Conservation (phyloP, 352 stramenopile species). For the Pythium volutum region DNA sequence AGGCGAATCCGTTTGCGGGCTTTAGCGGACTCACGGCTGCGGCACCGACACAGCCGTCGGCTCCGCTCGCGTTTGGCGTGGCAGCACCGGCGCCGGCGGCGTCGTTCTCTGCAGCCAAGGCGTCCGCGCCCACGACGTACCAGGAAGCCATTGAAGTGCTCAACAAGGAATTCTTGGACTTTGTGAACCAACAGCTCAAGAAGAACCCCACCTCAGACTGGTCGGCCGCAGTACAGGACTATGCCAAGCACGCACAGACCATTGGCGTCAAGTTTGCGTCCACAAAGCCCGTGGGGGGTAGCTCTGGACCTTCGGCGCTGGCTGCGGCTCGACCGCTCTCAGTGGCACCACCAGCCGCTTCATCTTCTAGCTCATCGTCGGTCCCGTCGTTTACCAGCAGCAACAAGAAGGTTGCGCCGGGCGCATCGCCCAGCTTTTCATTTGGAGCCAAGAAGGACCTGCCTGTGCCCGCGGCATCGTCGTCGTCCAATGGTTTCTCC, state of each 20-base stretch:
- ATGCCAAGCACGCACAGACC: slow-evolving; percentile 59
- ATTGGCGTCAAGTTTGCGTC: slow-evolving; percentile 62
- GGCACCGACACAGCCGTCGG: slow-evolving; percentile 8
- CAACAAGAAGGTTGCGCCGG: slow-evolving; percentile 11
- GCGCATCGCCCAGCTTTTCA: slow-evolving; percentile 23
- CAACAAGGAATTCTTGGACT: slow-evolving; percentile 79
- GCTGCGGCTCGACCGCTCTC: slow-evolving; percentile 18
- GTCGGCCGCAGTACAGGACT: slow-evolving; percentile 65
- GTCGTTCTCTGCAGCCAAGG: neutral
- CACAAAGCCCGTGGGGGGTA: slow-evolving; percentile 52
- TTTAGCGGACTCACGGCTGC: slow-evolving; percentile 27
- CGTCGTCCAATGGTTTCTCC: slow-evolving; percentile 22
- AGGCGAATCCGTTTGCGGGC: slow-evolving; percentile 30
- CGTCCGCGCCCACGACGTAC: slow-evolving; percentile 34
- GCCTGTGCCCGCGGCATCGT: neutral
- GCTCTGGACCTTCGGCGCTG: neutral
- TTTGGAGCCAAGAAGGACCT: slow-evolving; percentile 20
- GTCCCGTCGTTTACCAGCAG: slow-evolving; percentile 14
- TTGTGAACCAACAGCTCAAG: slow-evolving; percentile 60
- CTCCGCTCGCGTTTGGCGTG: neutral
- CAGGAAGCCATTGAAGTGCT: slow-evolving; percentile 77
- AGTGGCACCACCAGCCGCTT: slow-evolving; percentile 9
- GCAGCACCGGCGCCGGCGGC: slow-evolving; percentile 5
- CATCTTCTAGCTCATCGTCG: slow-evolving; percentile 14
- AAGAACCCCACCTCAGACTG: slow-evolving; percentile 71